Conservation (phyloP, 2,329 filamentous ascomycete species). For the Albifimbria verrucaria region DNA sequence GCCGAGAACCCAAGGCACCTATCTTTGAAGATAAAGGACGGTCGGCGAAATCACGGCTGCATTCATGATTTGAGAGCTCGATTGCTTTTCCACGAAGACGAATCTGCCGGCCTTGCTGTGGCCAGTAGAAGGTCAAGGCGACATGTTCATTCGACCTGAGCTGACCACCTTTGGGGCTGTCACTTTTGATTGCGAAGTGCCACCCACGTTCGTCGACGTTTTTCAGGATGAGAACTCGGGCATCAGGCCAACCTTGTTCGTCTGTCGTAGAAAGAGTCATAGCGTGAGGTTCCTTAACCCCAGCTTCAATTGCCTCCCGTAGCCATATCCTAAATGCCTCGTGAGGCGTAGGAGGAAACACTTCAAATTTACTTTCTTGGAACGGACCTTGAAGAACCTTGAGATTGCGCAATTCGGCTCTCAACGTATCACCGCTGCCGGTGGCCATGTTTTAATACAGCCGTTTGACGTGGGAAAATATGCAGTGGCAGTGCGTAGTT, state of each 20-base stretch:
- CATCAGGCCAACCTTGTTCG: slow-evolving; percentile 6
- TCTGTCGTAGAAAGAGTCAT: slow-evolving; percentile 11
- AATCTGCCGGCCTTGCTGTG: slow-evolving; percentile 7
- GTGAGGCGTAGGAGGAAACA: slow-evolving; percentile 3
- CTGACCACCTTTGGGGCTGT: slow-evolving; percentile 10
- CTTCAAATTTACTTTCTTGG: not conserved
- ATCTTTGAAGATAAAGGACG: slow-evolving; percentile 5
- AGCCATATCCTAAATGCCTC: slow-evolving; percentile 5
- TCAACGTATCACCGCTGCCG: not conserved
- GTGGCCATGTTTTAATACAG: not conserved
- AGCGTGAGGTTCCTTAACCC: slow-evolving; percentile 7
- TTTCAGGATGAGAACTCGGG: slow-evolving; percentile 9
- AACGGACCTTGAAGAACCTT: not conserved
- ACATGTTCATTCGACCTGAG: slow-evolving; percentile 1
- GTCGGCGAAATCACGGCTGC: slow-evolving; percentile 4
- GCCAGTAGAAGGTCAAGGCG: slow-evolving; percentile 11
- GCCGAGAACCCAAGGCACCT: slow-evolving; percentile 4
- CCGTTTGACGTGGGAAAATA: too few relatives aligned
- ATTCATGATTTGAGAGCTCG: slow-evolving; percentile 2
- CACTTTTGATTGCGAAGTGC: slow-evolving; percentile 9
- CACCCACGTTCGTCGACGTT: slow-evolving; percentile 8
- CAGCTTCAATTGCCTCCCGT: slow-evolving; percentile 2
- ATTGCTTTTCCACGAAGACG: slow-evolving; percentile 4
- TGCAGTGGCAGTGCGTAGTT: too few relatives aligned
- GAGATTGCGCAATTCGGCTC: slow-evolving; percentile 1